phyloP scores from a whole-genome alignment of 2,329 filamentous ascomycete genomes.

The Beauveria sp. region DNA sequence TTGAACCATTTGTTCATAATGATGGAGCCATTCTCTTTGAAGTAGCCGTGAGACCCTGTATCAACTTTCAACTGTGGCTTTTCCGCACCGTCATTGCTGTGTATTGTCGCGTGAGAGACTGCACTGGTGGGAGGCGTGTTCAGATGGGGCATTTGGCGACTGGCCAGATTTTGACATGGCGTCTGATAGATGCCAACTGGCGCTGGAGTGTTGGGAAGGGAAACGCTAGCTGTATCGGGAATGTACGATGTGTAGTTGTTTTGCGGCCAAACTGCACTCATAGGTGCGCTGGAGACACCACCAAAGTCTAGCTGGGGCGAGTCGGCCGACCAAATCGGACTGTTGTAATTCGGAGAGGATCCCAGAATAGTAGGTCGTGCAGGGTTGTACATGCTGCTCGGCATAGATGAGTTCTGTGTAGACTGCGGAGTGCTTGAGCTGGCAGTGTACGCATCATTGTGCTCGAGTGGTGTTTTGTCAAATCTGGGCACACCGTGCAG shows the following conservation, averaged over 20 bases:
- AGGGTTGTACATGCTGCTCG: not conserved
- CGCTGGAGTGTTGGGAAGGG: not conserved
- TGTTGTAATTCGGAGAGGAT: not conserved
- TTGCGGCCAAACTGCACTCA: not conserved
- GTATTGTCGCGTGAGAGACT: not conserved
- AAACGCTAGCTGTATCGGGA: not conserved
- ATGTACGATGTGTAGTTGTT: not conserved
- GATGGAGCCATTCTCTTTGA: slow-evolving; percentile 3
- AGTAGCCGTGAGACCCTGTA: slow-evolving; percentile 3
- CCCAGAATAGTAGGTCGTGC: not conserved
- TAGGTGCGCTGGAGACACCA: not conserved
- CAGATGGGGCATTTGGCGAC: slow-evolving; percentile 2
- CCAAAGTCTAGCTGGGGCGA: not conserved
- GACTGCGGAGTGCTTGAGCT: not conserved
- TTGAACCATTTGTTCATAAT: slow-evolving; percentile 8
- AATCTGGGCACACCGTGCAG: not conserved
- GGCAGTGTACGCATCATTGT: not conserved
- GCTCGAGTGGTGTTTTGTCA: not conserved
- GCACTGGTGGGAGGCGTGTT: slow-evolving; percentile 4
- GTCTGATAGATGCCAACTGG: not conserved
- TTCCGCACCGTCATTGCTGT: not conserved
- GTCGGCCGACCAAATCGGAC: not conserved
- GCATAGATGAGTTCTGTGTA: not conserved
- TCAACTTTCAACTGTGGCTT: not conserved
- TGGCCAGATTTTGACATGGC: not conserved